Evolutionary conservation across 495 filamentous ascomycete genomes (phyloP), one percentile per base, ranked within the genome.

Genomic region (Apodospora peruviana): DNA sequence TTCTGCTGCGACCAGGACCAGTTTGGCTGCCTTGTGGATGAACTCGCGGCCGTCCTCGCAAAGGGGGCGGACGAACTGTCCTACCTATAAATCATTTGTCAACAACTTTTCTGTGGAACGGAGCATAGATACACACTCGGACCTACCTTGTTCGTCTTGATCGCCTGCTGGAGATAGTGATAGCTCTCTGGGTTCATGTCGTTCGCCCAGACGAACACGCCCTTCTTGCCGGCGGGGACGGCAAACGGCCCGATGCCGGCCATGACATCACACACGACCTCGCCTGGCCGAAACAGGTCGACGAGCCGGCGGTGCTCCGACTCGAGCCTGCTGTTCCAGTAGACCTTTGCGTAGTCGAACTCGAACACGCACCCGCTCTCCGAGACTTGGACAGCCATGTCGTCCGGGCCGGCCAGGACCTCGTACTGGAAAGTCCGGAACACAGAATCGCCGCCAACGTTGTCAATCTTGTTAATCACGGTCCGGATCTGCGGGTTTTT

Each of bases 261-360:
- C 93, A 99, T 99, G 50, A 96, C 87, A 65, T 99, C 93, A 72
- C 85, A 89, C 7, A 97, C 87, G 20, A 90, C 90, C 54, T 96
- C 88, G 19, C 93, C 89, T 1, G 81, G 78, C 35, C 78, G 69
- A 71, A 97, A 98, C 45, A 85, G 71, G 39, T 79, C 70, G 48
- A 94, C 79, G 9, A 99, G 70, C 2, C 93, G 77, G 39, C 81
- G 78, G 62, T 99, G 93, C 65, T 99, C 93, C 10, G 83, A 86
- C 50, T 91, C 82, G 10, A 99, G 75, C 48, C 91, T 80, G 53
- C 79, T 87, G 68, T 99, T 99, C 93, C 93, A 99, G 72, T 97
- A 99, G 2, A 97, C 94, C 37, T 93, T 91, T 5, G 85, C 73
- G 55, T 88, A 90, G 57, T 90, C 80, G 58, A 90, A 90, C 48